These are phyloP conservation scores for Alternaria dauci DNA, from an alignment of 2,329 filamentous ascomycete genomes.

Conservation along the genomic window DNA sequence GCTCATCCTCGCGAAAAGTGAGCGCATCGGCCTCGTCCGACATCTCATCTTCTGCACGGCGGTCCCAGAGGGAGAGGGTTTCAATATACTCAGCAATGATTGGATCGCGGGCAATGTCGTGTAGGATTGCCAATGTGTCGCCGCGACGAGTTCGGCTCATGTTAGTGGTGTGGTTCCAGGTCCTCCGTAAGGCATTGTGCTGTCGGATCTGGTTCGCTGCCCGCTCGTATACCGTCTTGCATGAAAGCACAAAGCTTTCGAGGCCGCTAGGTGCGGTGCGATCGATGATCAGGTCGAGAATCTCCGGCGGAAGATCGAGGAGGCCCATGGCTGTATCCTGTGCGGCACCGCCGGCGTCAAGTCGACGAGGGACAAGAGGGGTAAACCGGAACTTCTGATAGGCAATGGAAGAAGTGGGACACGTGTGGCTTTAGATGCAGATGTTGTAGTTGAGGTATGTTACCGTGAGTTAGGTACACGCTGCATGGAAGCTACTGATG, in stretches of 20 bases:
- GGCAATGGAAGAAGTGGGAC: too few relatives aligned
- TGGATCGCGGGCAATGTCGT: conserved; percentile 38
- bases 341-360: not conserved
- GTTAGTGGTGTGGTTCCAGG: conserved; percentile 37
- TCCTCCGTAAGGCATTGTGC: conserved; percentile 39
- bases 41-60: conserved; percentile 17
- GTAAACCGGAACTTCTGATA: not conserved
- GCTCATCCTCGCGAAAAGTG: conserved; percentile 31
- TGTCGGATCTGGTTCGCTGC: conserved; percentile 36
- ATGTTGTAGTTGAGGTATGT: not conserved
- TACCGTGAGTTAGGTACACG: not conserved
- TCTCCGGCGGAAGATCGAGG: conserved; percentile 43
- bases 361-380: not conserved
- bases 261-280: conserved; percentile 37
- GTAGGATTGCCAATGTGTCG: conserved; percentile 35
- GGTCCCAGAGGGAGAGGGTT: conserved; percentile 38
- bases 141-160: conserved; percentile 18
- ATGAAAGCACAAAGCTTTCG: conserved; percentile 42
- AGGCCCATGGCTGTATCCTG: conserved; percentile 34
- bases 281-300: conserved; percentile 45
- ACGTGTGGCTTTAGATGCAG: not conserved
- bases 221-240: conserved; percentile 38
- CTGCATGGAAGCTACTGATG: not conserved
- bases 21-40: not conserved
- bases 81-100: conserved; percentile 44